Evolutionary conservation across 2,329 filamentous ascomycete species (phyloP).

Genomic region (Coniochaeta ligniaria): DNA sequence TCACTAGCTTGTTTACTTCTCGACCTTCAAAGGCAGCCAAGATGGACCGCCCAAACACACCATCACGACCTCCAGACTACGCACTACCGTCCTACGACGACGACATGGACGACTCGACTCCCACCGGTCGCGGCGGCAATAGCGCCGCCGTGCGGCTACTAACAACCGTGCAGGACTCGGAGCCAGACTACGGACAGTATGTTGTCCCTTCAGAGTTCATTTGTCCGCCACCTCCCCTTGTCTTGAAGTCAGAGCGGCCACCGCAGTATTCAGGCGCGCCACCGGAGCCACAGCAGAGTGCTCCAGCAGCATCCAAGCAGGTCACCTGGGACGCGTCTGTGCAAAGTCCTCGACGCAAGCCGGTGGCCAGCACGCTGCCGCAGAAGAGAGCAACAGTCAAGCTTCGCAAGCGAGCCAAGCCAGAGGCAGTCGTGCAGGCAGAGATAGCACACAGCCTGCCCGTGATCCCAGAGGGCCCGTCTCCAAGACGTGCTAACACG

Average conservation of each 20-base stretch:
- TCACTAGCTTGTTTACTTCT: not conserved
- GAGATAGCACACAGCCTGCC: conserved; percentile 35
- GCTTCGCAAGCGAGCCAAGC: conserved; percentile 37
- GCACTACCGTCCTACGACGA: conserved; percentile 49
- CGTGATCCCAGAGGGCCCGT: conserved; percentile 43
- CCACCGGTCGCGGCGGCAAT: conserved; percentile 34
- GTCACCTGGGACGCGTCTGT: not conserved
- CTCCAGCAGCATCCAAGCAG: not conserved
- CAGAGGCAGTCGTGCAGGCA: conserved; percentile 19
- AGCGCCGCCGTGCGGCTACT: conserved; percentile 51
- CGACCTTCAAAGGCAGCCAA: conserved; percentile 5
- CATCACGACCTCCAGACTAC: conserved; percentile 50
- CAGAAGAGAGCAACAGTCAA: conserved; percentile 34
- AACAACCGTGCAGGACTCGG: conserved; percentile 53
- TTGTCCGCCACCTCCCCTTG: conserved; percentile 11
- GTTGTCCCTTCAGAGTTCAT: conserved; percentile 38
- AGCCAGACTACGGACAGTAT: conserved; percentile 44
- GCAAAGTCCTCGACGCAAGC: conserved; percentile 4
- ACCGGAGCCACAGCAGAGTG: conserved; percentile 2
- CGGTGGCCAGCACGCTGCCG: conserved; percentile 4
- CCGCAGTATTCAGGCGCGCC: not conserved
- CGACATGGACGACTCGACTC: conserved; percentile 43
- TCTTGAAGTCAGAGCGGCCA: conserved; percentile 9
- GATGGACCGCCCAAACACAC: conserved; percentile 45
- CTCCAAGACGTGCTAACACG: conserved; percentile 29